A percentile compares a stretch with the other conserved stretches of the same genome.
These are phyloP conservation scores for Senecio squalidus DNA, from an alignment of 140 eudicot genomes.

Conservation along the genomic window DNA sequence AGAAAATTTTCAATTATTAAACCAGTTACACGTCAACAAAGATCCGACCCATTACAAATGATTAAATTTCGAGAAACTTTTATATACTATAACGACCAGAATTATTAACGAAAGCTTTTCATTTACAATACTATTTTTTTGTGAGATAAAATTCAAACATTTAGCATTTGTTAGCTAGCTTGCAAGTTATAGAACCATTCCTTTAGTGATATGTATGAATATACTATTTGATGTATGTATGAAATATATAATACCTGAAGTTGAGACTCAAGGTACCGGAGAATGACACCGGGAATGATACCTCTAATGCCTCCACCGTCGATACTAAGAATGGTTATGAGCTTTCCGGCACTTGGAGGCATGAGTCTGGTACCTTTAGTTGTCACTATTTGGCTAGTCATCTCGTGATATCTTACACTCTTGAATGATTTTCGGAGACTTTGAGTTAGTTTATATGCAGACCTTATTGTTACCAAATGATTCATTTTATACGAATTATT, in stretches of 20 bases:
- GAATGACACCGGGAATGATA: conserved; percentile 38
- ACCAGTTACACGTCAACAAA: no score
- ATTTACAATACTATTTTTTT: no score
- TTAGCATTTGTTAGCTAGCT: no score
- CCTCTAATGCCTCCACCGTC: conserved; percentile 49
- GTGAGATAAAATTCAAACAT: no score
- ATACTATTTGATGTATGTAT: neutral
- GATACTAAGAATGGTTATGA: conserved; percentile 35
- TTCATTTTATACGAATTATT: no score
- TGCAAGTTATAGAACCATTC: no score
- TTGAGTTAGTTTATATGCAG: neutral
- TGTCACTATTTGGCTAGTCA: neutral
- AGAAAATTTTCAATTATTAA: no score
- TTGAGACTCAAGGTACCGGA: conserved; percentile 36
- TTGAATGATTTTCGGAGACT: neutral
- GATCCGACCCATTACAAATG: no score
- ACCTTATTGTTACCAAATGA: neutral
- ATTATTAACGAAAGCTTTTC: no score
- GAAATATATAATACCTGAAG: conserved; percentile 27
- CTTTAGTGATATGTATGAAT: neutral
- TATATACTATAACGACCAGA: no score
- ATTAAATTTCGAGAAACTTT: no score
- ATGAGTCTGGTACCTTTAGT: neutral
- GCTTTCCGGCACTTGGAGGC: conserved; percentile 16
- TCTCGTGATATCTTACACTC: neutral